Base-by-base conservation (phyloP, 1,284 basidiomycete genomes). In the Ustilago loliicola region DNA sequence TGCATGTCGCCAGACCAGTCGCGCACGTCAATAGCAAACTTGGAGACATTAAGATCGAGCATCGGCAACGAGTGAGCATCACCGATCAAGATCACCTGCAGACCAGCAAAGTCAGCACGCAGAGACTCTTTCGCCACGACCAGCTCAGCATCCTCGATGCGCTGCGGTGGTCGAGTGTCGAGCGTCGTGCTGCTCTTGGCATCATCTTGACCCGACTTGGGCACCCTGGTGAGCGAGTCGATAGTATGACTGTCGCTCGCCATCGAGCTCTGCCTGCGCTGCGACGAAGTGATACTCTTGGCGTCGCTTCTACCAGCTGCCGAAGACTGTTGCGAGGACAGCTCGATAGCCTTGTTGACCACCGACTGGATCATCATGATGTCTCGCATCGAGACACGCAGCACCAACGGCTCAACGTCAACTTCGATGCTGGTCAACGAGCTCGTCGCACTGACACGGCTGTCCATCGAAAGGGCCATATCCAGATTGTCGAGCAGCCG, bases 1-100 rank as follows among this genome's bases (percentile, higher is more conserved):
- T 88, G 80, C 83, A 97, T 94, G 88, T 95, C 93, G 69, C 92
- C 91, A 0, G 96, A 95, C 97, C 97, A 99, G 86, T 99, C 96
- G 77, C 92, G 93, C 2, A 93, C 92, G 30, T 90, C 90, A 34
- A 96, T 87, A n/a, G 90, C 90, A 87, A 98, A 98, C 17, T 94
- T 91, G 80, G 93, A 93, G 21, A 96, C 89, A 80, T 92, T 92
- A 36, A 99, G 87, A 86, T 99, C 95, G 25, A 99, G 88, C 88
- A 98, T 91, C 0, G 97, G 97, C 82, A 98, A 92, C 81, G 98
- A 96, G 82, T 99, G 93, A 67, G 95, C 87, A 86, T 99, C 97
- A 3, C 96, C 95, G 71, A 99, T 97, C 36, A 99, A 89, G 54
- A 99, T 91, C 34, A 99, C 88, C 74, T 96, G 93, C 87, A 99